These are phyloP conservation scores for Fusarium ramigenum DNA, from an alignment of 2,329 filamentous ascomycete genomes.

Conservation along the genomic window DNA sequence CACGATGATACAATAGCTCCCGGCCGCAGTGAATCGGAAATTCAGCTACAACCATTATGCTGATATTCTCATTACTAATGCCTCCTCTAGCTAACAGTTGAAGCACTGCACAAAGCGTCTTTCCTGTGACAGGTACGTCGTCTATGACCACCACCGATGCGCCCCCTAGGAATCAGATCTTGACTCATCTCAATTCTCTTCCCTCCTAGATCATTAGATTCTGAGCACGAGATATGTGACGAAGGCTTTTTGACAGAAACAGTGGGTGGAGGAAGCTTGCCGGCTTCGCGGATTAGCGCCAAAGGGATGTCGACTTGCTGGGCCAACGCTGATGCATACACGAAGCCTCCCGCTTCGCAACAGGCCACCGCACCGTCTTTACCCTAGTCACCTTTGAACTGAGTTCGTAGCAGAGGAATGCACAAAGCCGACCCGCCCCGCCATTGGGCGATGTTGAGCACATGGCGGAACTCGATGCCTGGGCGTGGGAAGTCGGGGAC, in stretches of 20 bases:
- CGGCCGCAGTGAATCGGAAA: constrained; percentile 60
- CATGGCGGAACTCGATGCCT: constrained; percentile 52
- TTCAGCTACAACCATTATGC: constrained; percentile 63
- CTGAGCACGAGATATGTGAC: constrained; percentile 61
- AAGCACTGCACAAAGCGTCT: not conserved
- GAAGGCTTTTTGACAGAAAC: constrained; percentile 56
- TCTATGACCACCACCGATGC: constrained; percentile 62
- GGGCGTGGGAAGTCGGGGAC: not conserved
- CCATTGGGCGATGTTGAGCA: constrained; percentile 52
- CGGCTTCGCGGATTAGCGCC: constrained; percentile 62
- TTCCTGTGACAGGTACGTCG: constrained; percentile 57
- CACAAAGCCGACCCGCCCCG: not conserved
- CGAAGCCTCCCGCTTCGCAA: constrained; percentile 67
- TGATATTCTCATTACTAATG: too few species aligned
- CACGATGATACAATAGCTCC: not conserved
- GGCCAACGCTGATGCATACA: constrained; percentile 65
- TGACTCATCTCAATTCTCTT: constrained; percentile 60
- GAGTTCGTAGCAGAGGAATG: constrained; percentile 57
- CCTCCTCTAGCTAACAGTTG: constrained; percentile 56
- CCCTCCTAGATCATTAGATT: constrained; percentile 44
- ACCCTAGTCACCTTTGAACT: constrained; percentile 58
- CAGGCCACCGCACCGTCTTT: constrained; percentile 56
- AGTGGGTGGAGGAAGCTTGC: constrained; percentile 67
- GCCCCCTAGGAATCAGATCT: constrained; percentile 50
- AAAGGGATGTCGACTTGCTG: constrained; percentile 54